Evolutionary conservation across 2,329 filamentous ascomycete genomes (phyloP), one percentile per base, ranked within the genome.

Genomic region (Nemania sp.): DNA sequence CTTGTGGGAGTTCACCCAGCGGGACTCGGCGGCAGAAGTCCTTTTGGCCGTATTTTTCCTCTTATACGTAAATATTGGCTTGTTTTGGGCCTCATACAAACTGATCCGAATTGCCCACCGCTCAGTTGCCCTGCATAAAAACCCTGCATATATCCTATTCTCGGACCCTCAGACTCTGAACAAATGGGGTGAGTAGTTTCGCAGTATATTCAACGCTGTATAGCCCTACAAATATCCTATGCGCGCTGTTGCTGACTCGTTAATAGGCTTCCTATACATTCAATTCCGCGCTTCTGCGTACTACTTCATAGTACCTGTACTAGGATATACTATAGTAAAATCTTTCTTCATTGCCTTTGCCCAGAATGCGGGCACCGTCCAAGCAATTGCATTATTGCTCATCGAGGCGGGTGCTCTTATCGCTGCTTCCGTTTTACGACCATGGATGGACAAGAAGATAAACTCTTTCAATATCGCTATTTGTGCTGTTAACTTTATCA

Each of bases 391-490:
- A 18, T 86, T 98, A 66, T 85, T 98, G 47, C 84, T 98, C 67
- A 89, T 98, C 64, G 95, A 98, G 80, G 91, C 91, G 1, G 88
- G 81, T 60, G 90, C 92, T 74, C 86, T 98, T 64, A 91, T 97
- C 74, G 89, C 83, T 24, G 90, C 93, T 64, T 92, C 90, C 68
- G 90, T 97, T 62, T 83, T 98, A 73, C 90, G 93, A 68, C 95
- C 95, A 20, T 98, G 93, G 92, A 98, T 98, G 95, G 95, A 98
- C 86, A 97, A 97, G 89, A 95, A 94, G 83, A 97, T 93, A 69
- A 98, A 98, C 81, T 90, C 91, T 55, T 97, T 97, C 87, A 98
- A 98, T 83, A 97, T 98, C 76, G 88, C 93, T 68, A 98, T 98
- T 75, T 92, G 90, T 70, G 91, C 89, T 53, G 86, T 97, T 81